A percentile compares a stretch with the other conserved stretches of the same genome.
Evolutionary conservation across 768 basidiomycete genomes (phyloP).

Genomic region (Ephemerocybe angulata): DNA sequence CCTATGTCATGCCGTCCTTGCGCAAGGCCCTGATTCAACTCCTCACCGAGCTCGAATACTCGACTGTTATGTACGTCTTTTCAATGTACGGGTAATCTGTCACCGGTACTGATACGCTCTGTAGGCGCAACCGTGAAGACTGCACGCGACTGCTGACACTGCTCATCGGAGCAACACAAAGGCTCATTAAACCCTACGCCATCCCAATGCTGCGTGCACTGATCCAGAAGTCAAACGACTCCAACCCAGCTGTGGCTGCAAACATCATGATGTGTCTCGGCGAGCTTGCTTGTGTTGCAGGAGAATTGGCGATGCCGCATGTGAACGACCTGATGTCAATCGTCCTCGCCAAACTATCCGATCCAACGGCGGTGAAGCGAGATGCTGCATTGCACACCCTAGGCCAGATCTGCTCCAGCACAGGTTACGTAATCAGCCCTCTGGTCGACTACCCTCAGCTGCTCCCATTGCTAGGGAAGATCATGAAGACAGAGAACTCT

Average conservation of each 20-base stretch:
- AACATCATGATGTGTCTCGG: slow-evolving; percentile 93
- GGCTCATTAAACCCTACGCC: slow-evolving; percentile 93
- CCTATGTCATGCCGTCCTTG: slow-evolving; percentile 97
- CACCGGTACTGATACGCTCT: slow-evolving; percentile 31
- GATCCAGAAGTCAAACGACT: slow-evolving; percentile 82
- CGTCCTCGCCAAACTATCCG: slow-evolving; percentile 85
- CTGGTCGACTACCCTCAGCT: slow-evolving; percentile 89
- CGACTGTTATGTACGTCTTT: slow-evolving; percentile 61
- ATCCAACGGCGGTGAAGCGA: slow-evolving; percentile 82
- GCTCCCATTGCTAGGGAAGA: slow-evolving; percentile 77
- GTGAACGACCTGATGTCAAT: slow-evolving; percentile 88
- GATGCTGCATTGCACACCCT: slow-evolving; percentile 93
- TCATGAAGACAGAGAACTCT: slow-evolving; percentile 77
- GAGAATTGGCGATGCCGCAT: slow-evolving; percentile 82
- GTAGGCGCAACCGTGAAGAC: slow-evolving; percentile 74
- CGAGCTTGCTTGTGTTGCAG: slow-evolving; percentile 88
- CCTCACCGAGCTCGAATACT: slow-evolving; percentile 94
- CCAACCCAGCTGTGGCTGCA: slow-evolving; percentile 83
- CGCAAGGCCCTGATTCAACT: slow-evolving; percentile 95
- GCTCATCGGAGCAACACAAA: slow-evolving; percentile 86
- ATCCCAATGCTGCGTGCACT: slow-evolving; percentile 92
- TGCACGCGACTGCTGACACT: slow-evolving; percentile 87
- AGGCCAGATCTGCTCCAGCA: slow-evolving; percentile 93
- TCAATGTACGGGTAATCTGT: neutral
- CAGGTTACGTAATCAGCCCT: slow-evolving; percentile 90